Evolutionary conservation across 1,284 basidiomycete genomes (phyloP), one percentile per base, ranked within the genome.

Genomic region (Coriolopsis trogii): DNA sequence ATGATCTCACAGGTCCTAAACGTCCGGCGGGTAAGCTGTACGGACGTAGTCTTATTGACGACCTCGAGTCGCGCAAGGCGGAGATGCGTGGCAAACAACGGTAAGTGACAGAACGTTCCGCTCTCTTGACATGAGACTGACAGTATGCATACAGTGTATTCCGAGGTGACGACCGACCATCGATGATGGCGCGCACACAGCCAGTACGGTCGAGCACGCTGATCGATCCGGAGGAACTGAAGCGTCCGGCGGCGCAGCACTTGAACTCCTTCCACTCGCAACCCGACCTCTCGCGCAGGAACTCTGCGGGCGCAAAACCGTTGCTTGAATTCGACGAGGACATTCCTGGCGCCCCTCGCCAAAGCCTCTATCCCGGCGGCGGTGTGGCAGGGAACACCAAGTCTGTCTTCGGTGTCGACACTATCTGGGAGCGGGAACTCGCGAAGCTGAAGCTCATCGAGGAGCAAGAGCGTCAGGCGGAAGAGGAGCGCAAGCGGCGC

Each of bases 371-470:
- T 34, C 51, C 48, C 18, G 63, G 59, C 16, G 53, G 59, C 15
- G 53, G 37, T 6, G 41, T 16, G n/a, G n/a, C 73, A 2, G 53
- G 55, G 2, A 73, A 71, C 40, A 77, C 75, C 43, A 80, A 79
- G 49, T 91, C 90, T 21, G 89, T 91, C n/a, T 92, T 92, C 63
- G 89, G 89, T 4, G 84, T 87, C 6, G 89, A 92, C 66, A 89
- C 84, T 3, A 62, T 93, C 6, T 93, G 89, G 89, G 87, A 91
- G 63, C 77, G 82, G 28, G 89, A 92, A 68, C 79, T 90, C 73
- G 79, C 69, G 20, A 92, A 89, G 65, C 72, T 93, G 41, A 80
- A 79, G 54, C 77, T 83, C 59, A 88, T 91, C 1, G 85, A 92
- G 65, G 81, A 79, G 9, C 67, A 66, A 46, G 89, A 91, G 65